These are phyloP conservation scores for Argentina anserina DNA, from an alignment of 306 rosid species.

Conservation along the genomic window DNA sequence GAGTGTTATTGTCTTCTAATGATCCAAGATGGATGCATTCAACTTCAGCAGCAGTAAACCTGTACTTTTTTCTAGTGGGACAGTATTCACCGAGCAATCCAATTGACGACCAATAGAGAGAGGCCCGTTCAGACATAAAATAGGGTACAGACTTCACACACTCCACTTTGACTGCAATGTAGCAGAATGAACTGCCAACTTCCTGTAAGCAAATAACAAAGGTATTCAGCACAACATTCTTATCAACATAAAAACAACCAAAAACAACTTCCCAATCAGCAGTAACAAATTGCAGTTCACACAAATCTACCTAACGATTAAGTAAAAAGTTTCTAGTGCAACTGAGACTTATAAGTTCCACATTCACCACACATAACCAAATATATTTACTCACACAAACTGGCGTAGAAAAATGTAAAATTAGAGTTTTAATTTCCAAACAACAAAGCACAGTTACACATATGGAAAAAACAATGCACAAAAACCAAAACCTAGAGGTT, in stretches of 20 bases:
- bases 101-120: conserved; percentile 52
- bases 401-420: not conserved
- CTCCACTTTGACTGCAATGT: conserved; percentile 46
- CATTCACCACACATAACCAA: not conserved
- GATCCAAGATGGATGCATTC: conserved; percentile 45
- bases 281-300: not conserved
- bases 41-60: conserved; percentile 24
- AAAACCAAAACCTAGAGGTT: too few species aligned
- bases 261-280: not conserved
- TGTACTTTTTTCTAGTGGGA: conserved; percentile 60
- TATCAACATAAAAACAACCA: not conserved
- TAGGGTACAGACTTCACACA: conserved; percentile 45
- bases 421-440: not conserved
- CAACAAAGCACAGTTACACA: not conserved
- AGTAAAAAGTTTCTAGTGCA: not conserved
- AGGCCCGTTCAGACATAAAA: conserved; percentile 71
- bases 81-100: conserved; percentile 67
- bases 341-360: not conserved
- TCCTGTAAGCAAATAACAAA: conserved; percentile 23
- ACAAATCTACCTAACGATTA: too few species aligned
- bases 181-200: conserved; percentile 44
- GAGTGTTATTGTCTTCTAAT: conserved; percentile 20
- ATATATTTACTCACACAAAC: not conserved
- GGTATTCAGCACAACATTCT: not conserved
- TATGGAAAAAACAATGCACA: not conserved